These are phyloP conservation scores for Lojkania enalia DNA, from an alignment of 2,329 filamentous ascomycete genomes.

Conservation along the genomic window DNA sequence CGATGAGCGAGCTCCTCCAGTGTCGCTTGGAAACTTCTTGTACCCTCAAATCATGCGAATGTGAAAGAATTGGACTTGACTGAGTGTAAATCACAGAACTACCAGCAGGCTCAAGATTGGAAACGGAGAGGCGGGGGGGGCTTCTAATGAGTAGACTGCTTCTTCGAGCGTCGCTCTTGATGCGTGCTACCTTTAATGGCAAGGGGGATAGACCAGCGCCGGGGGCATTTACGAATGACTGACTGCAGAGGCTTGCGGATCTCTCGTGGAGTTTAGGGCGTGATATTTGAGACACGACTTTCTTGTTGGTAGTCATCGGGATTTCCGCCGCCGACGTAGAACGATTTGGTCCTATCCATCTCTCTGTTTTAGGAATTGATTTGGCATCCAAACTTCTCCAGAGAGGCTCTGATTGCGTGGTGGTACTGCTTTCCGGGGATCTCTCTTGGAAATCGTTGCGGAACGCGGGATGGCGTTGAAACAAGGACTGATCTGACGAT, in stretches of 20 bases:
- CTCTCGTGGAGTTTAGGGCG: conserved; percentile 28
- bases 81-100: conserved; percentile 47
- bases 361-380: conserved; percentile 12
- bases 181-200: conserved; percentile 38
- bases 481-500: conserved; percentile 31
- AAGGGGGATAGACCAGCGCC: conserved; percentile 49
- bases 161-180: conserved; percentile 26
- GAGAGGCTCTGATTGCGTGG: conserved; percentile 8
- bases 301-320: conserved; percentile 9
- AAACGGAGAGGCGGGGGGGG: conserved; percentile 45
- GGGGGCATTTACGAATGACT: conserved; percentile 43
- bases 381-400: conserved; percentile 17
- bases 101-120: conserved; percentile 45
- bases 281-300: conserved; percentile 7
- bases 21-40: conserved; percentile 44
- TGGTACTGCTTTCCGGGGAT: background rate
- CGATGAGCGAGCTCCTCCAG: conserved; percentile 37
- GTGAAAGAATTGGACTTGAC: conserved; percentile 40
- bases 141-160: conserved; percentile 31
- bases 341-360: conserved; percentile 23
- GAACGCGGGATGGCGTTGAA: conserved; percentile 34
- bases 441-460: conserved; percentile 17
- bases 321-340: conserved; percentile 33
- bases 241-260: conserved; percentile 31
- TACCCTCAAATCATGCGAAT: conserved; percentile 27